Evolutionary conservation across 257 asterid genomes (phyloP), one percentile per base, ranked within the genome.

Genomic region (Anisodus acutangulus): DNA sequence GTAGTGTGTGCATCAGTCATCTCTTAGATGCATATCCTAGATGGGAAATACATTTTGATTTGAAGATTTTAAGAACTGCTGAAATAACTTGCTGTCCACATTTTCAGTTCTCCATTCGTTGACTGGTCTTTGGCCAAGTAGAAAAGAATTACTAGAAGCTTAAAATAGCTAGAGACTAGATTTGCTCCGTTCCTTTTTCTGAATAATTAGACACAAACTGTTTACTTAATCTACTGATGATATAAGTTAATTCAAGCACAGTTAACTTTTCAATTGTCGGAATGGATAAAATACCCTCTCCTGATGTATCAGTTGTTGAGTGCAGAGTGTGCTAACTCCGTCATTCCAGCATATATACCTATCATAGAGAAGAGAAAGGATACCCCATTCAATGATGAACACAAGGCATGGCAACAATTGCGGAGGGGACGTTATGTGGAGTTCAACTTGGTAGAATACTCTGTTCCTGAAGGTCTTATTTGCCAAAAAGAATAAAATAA

Each of bases 391-490:
- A 92, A 93, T 0, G 97, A 94, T 7, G 82, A 79, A 49, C 94
- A 94, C 87, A 96, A 94, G 89, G 94, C 89, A 67, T 96, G 99
- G 98, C 98, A 96, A 88, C 99, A 96, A 89, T 87, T 96, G 59
- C 97, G 98, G 7, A 91, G 99, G 84, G 99, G 99, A 15, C 97
- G 99, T 80, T 96, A 96, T 78, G 98, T 96, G 55, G 99, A 96
- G 83, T 96, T 96, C 88, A 96, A 96, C 92, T 87, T 94, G 97
- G 98, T 96, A 92, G 82, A 86, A 60, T 35, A 72, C 84, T 47
- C 17, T 58, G n/a, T 83, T 82, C 64, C 51, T 31, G 45, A 9
- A 45, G 80, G 1, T 47, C 10, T 72, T 72, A 47, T 47, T 72
- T 47, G 6, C 41, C 58, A 45, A 47, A 10, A 19, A n/a, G 5